A percentile compares a stretch with the other conserved stretches of the same genome.
These are phyloP conservation scores for Epicoccum sorghinum DNA, from an alignment of 2,329 filamentous ascomycete species.

Conservation along the genomic window DNA sequence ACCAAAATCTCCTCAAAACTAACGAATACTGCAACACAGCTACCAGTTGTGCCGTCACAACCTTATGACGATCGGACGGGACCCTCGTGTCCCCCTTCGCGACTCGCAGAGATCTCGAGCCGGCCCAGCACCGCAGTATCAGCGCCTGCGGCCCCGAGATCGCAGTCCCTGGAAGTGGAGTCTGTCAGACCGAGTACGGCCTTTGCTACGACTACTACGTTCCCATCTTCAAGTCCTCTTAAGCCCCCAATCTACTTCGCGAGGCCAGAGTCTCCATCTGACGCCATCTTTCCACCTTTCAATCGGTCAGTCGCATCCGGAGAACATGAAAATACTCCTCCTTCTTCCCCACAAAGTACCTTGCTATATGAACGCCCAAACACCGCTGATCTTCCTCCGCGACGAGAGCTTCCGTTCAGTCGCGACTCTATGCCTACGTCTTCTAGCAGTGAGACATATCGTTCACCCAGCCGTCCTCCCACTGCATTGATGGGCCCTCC, in stretches of 20 bases:
- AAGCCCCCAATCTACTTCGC: slow-evolving; percentile 35
- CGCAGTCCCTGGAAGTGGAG: slow-evolving; percentile 19
- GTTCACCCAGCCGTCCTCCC: slow-evolving; percentile 31
- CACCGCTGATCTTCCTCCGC: slow-evolving; percentile 40
- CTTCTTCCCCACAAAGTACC: slow-evolving; percentile 26
- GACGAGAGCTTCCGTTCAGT: slow-evolving; percentile 50
- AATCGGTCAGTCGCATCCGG: slow-evolving; percentile 6
- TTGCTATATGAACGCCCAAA: slow-evolving; percentile 24
- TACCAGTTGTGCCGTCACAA: slow-evolving; percentile 1
- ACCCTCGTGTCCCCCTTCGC: slow-evolving; percentile 37
- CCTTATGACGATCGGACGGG: slow-evolving; percentile 7
- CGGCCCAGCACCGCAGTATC: slow-evolving; percentile 33
- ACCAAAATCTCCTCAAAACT: slow-evolving; percentile 8
- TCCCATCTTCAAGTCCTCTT: slow-evolving; percentile 19
- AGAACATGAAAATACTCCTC: slow-evolving; percentile 10
- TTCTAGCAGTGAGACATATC: slow-evolving; percentile 29
- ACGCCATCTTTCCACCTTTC: slow-evolving; percentile 1
- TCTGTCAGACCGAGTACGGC: slow-evolving; percentile 27
- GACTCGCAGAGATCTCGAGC: slow-evolving; percentile 31
- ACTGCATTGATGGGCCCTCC: slow-evolving; percentile 39
- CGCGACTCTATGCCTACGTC: slow-evolving; percentile 38
- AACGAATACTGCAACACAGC: neutral
- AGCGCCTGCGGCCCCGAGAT: slow-evolving; percentile 10
- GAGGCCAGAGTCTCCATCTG: slow-evolving; percentile 30
- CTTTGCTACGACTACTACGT: slow-evolving; percentile 4